Percentiles rank a stretch among this genome's conserved stretches.
Evolutionary conservation across 768 basidiomycete species (phyloP).

Genomic region (Mycena galopus): DNA sequence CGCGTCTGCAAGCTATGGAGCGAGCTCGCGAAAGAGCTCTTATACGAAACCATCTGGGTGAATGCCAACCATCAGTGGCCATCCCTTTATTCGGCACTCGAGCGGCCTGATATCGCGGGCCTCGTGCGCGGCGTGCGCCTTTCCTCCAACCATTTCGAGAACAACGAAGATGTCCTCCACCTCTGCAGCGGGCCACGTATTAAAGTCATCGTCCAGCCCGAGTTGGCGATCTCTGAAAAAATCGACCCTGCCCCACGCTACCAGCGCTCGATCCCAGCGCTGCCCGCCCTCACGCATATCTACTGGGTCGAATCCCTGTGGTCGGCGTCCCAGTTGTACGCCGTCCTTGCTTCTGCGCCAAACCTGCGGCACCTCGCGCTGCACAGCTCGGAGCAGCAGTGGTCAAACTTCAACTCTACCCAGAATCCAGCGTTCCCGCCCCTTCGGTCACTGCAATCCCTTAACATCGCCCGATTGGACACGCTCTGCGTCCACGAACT

Average conservation of each 20-base stretch:
- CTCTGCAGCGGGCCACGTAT: too few relatives aligned
- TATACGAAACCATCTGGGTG: too few relatives aligned
- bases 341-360: conserved; percentile 16
- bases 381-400: not conserved
- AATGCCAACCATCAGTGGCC: too few relatives aligned
- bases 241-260: not conserved
- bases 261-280: not conserved
- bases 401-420: too few relatives aligned
- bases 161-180: too few relatives aligned
- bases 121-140: too few relatives aligned
- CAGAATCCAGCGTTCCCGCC: not conserved
- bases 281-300: conserved; percentile 16
- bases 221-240: not conserved
- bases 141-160: too few relatives aligned
- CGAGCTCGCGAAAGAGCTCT: too few relatives aligned
- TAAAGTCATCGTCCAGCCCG: conserved; percentile 21
- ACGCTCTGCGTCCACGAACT: too few relatives aligned
- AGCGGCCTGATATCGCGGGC: too few relatives aligned
- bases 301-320: conserved; percentile 17
- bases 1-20: too few relatives aligned
- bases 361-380: conserved; percentile 21
- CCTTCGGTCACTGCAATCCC: not conserved
- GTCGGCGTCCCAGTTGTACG: not conserved
- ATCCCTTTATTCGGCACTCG: too few relatives aligned
- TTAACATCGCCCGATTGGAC: not conserved